Conservation (phyloP, 2,329 filamentous ascomycete species). For the Sphaerulina populicola region DNA sequence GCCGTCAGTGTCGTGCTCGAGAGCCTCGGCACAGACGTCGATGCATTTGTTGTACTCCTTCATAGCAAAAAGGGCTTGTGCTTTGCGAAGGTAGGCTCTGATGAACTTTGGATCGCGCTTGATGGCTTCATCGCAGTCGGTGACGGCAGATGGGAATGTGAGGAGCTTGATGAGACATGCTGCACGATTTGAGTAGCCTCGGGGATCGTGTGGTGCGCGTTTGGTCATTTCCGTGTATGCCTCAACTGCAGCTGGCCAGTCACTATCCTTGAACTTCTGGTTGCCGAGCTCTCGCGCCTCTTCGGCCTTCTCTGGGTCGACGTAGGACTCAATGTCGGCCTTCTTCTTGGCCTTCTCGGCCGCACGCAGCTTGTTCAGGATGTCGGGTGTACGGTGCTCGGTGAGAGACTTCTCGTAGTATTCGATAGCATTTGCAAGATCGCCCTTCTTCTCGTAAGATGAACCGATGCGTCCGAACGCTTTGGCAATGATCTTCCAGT, state of each 20-base stretch:
- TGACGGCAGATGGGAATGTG: constrained; percentile 84
- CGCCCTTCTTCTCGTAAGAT: constrained; percentile 84
- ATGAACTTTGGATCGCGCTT: constrained; percentile 88
- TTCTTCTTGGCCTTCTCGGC: constrained; percentile 82
- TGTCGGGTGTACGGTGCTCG: constrained; percentile 91
- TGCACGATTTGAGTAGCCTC: constrained; percentile 94
- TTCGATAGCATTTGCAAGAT: constrained; percentile 69
- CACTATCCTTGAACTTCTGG: constrained; percentile 90
- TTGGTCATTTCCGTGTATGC: constrained; percentile 96
- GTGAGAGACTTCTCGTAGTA: constrained; percentile 91
- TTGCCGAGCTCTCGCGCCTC: constrained; percentile 92
- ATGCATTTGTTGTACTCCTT: constrained; percentile 94
- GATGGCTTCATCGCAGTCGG: constrained; percentile 87
- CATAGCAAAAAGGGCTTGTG: constrained; percentile 93
- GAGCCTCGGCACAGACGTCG: constrained; percentile 77
- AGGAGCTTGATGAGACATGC: constrained; percentile 95
- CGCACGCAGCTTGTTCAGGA: constrained; percentile 81
- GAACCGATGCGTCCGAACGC: constrained; percentile 90
- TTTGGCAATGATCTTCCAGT: constrained; percentile 98
- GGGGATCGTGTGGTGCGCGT: constrained; percentile 82
- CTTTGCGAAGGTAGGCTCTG: constrained; percentile 91
- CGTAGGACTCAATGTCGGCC: constrained; percentile 66
- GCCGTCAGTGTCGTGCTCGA: constrained; percentile 64
- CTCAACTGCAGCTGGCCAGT: constrained; percentile 91
- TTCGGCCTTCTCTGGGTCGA: constrained; percentile 86